Evolutionary conservation across 2,329 filamentous ascomycete genomes (phyloP).

Genomic region (Macroventuria anomochaeta): DNA sequence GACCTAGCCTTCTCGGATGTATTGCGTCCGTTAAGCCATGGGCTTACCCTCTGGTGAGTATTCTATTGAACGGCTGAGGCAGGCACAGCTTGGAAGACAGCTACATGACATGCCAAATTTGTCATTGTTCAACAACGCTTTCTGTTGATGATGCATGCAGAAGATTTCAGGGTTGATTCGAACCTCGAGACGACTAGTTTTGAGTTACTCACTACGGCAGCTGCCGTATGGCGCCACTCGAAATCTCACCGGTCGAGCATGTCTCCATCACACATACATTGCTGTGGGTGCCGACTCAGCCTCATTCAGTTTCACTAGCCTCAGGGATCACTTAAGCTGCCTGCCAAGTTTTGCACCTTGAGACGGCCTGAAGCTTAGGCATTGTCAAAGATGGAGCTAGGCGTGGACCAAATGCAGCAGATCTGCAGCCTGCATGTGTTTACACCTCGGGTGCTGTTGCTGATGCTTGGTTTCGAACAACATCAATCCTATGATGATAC

Average conservation of each 20-base stretch:
- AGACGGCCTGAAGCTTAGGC: conserved; percentile 31
- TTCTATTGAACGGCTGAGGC: neutral
- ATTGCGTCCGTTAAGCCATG: conserved; percentile 3
- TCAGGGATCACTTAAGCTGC: conserved; percentile 25
- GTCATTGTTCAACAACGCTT: neutral
- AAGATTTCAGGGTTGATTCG: too few species aligned
- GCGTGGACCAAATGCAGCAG: conserved; percentile 3
- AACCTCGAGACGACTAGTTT: neutral
- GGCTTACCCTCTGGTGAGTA: conserved; percentile 5
- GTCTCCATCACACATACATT: neutral
- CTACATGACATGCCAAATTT: neutral
- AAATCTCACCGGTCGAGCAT: neutral
- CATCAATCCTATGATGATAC: neutral
- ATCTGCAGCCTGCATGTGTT: conserved; percentile 3
- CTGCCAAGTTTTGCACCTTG: conserved; percentile 34
- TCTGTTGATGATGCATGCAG: neutral
- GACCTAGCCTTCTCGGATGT: conserved; percentile 13
- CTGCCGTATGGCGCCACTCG: neutral
- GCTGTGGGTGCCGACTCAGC: conserved; percentile 18
- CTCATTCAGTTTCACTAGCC: conserved; percentile 31
- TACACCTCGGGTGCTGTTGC: conserved; percentile 1
- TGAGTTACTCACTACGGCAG: neutral
- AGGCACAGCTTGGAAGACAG: conserved; percentile 1
- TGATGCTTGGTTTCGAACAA: conserved; percentile 7
- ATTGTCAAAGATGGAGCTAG: conserved; percentile 13